Percentiles rank a stretch among this genome's conserved stretches.
These are phyloP conservation scores for Phytophthora quininea DNA, from an alignment of 352 stramenopile species.

Conservation along the genomic window DNA sequence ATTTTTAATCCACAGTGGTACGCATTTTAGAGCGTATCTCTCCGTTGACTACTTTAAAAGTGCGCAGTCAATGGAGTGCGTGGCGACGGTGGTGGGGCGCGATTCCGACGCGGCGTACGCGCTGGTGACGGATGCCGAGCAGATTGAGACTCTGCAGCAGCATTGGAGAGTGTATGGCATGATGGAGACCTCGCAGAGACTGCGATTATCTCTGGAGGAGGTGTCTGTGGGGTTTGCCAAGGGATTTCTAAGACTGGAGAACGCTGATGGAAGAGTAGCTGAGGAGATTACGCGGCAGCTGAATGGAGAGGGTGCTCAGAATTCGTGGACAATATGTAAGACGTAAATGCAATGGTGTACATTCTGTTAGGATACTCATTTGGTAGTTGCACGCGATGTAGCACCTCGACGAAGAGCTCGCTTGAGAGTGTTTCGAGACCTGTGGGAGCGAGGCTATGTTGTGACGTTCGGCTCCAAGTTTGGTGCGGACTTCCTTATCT, in stretches of 20 bases:
- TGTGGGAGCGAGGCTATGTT: constrained; percentile 70
- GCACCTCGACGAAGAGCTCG: constrained; percentile 27
- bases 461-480: constrained; percentile 85
- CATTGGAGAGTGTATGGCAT: constrained; percentile 36
- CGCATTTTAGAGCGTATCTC: no score
- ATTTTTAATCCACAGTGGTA: not conserved
- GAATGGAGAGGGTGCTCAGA: not conserved
- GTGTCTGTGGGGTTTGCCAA: constrained; percentile 42
- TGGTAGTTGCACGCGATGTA: constrained; percentile 17
- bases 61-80: constrained; percentile 1
- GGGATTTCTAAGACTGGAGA: constrained; percentile 44
- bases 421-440: constrained; percentile 62
- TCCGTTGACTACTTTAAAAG: not conserved
- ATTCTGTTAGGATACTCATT: not conserved
- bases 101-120: constrained; percentile 30
- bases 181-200: constrained; percentile 11
- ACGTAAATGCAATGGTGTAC: not conserved
- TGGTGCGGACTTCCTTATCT: constrained; percentile 81
- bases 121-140: constrained; percentile 25
- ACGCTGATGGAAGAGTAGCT: constrained; percentile 4
- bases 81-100: constrained; percentile 9
- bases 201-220: constrained; percentile 60
- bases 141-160: constrained; percentile 24
- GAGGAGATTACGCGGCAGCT: constrained; percentile 21
- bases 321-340: constrained; percentile 19